Evolutionary conservation across 129 eudicot species (phyloP).

Genomic region (Gnaphalium uliginosum): DNA sequence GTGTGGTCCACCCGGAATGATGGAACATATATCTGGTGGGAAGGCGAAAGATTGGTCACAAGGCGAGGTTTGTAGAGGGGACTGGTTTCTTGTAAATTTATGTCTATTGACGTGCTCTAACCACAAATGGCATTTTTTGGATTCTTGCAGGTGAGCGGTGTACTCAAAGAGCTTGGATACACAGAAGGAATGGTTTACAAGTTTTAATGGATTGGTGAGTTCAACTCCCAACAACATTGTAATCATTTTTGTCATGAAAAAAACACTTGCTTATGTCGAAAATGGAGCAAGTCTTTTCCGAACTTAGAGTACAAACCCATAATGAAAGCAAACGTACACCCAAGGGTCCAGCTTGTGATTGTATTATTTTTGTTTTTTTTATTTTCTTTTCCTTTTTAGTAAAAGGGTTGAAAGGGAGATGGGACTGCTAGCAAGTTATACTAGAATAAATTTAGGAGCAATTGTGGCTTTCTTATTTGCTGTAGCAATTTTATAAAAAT

Average conservation of each 20-base stretch:
- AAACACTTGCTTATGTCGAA: background rate
- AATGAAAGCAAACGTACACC: slow-evolving; percentile 5
- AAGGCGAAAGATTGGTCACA: slow-evolving; percentile 83
- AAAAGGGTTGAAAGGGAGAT: background rate
- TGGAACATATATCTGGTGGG: slow-evolving; percentile 88
- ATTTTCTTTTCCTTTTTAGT: background rate
- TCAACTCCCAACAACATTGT: background rate
- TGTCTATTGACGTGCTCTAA: background rate
- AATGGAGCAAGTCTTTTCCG: slow-evolving; percentile 2
- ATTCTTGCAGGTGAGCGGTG: slow-evolving; percentile 65
- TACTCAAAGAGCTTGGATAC: slow-evolving; percentile 94
- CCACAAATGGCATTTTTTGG: slow-evolving; percentile 6
- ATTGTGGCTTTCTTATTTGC: background rate
- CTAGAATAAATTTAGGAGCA: slow-evolving; percentile 21
- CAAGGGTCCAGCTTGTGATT: background rate
- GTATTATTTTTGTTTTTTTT: slow-evolving; percentile 1
- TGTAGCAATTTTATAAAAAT: background rate
- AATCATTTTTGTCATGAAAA: slow-evolving; percentile 18
- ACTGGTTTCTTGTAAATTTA: background rate
- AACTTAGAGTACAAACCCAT: slow-evolving; percentile 13
- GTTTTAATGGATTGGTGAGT: slow-evolving; percentile 41
- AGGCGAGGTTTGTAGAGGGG: slow-evolving; percentile 71
- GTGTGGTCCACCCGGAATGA: slow-evolving; percentile 99
- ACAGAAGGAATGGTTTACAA: slow-evolving; percentile 93
- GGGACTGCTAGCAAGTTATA: background rate